Evolutionary conservation across 164 flowering plant species (phyloP).

Genomic region (Liquidambar formosana): DNA sequence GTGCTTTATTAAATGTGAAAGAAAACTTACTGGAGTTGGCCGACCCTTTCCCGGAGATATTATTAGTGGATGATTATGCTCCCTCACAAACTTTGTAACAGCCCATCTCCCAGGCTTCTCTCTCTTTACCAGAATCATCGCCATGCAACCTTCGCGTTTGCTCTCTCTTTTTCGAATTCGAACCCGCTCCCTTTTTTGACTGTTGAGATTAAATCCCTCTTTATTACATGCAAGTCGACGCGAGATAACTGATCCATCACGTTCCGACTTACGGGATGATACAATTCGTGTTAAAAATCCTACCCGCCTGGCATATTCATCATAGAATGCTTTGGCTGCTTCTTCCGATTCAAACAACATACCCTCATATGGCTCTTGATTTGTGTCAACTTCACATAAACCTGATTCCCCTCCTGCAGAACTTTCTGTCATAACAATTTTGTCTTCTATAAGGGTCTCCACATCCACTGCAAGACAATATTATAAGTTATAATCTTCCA

Average conservation of each 20-base stretch:
- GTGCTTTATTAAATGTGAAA: not conserved
- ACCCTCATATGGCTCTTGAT: slow-evolving; percentile 48
- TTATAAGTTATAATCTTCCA: not conserved
- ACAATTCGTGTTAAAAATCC: slow-evolving; percentile 52
- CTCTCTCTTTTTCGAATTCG: slow-evolving; percentile 30
- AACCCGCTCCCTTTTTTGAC: slow-evolving; percentile 21
- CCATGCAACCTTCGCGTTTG: slow-evolving; percentile 38
- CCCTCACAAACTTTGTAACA: slow-evolving; percentile 58
- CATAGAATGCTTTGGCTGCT: slow-evolving; percentile 51
- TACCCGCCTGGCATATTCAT: slow-evolving; percentile 46
- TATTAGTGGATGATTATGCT: slow-evolving; percentile 66
- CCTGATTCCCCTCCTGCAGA: slow-evolving; percentile 21
- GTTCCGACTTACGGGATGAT: slow-evolving; percentile 51
- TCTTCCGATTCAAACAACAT: slow-evolving; percentile 60
- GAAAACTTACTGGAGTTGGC: slow-evolving; percentile 47
- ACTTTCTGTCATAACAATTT: slow-evolving; percentile 27
- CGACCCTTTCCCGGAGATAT: slow-evolving; percentile 38
- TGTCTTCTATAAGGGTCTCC: slow-evolving; percentile 20
- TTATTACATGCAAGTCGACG: slow-evolving; percentile 47
- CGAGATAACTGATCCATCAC: slow-evolving; percentile 52
- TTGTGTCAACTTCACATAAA: slow-evolving; percentile 23
- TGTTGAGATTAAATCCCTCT: slow-evolving; percentile 24
- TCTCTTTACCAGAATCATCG: slow-evolving; percentile 45
- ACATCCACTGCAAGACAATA: slow-evolving; percentile 24
- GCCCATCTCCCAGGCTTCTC: slow-evolving; percentile 64